Conservation (phyloP, 1,139 yeast genomes). For the Saccharomycopsis crataegensis region DNA sequence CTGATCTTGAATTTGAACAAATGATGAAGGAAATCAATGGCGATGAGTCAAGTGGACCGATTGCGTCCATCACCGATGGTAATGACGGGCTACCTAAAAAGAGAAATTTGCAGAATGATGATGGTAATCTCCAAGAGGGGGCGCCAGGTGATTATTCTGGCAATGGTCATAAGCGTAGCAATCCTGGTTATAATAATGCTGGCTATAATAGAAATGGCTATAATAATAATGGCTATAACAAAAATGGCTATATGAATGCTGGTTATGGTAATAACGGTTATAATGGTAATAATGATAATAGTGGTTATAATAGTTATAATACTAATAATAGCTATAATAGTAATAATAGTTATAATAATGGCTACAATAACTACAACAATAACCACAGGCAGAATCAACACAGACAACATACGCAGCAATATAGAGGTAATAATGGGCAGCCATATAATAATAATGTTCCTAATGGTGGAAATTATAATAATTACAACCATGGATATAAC, state of each 20-base stretch:
- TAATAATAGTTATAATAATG: no score
- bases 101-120: neutral
- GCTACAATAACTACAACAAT: neutral
- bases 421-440: neutral
- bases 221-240: neutral
- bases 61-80: neutral
- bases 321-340: neutral
- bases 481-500: neutral
- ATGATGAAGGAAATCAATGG: constrained; percentile 46
- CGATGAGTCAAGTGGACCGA: constrained; percentile 19
- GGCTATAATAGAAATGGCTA: neutral
- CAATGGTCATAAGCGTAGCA: neutral
- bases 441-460: no score
- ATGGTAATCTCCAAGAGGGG: neutral
- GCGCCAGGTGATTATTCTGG: neutral
- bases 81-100: neutral
- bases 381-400: neutral
- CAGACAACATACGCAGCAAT: neutral
- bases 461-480: neutral
- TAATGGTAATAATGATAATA: neutral
- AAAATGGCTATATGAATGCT: neutral
- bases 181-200: neutral
- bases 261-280: neutral
- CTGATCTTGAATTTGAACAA: constrained; percentile 42
- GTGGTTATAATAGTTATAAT: neutral